These are phyloP conservation scores for Amaranthus tricolor DNA, from an alignment of 179 eudicot genomes.

Conservation along the genomic window DNA sequence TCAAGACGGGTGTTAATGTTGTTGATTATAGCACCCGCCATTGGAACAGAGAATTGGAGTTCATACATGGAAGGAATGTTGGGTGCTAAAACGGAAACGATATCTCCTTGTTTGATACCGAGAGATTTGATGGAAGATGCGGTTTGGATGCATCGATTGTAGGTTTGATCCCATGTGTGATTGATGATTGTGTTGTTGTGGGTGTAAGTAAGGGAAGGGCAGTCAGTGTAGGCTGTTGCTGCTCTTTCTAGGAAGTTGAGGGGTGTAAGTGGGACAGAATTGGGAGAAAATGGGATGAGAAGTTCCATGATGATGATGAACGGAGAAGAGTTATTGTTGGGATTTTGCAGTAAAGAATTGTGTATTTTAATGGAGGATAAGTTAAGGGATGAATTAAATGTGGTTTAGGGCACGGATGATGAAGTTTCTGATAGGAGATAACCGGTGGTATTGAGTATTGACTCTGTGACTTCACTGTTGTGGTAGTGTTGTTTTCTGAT, in stretches of 20 bases:
- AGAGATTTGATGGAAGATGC: constrained; percentile 53
- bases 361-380: no score
- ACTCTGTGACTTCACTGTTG: no score
- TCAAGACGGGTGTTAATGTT: constrained; percentile 35
- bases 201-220: constrained; percentile 18
- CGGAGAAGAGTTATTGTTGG: neutral
- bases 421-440: no score
- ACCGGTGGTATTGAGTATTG: no score
- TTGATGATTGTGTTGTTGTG: neutral
- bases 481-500: no score
- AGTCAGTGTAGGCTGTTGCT: constrained; percentile 10
- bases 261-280: constrained; percentile 23
- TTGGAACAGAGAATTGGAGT: constrained; percentile 68
- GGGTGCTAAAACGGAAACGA: constrained; percentile 62
- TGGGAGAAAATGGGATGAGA: constrained; percentile 24
- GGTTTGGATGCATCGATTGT: constrained; percentile 53
- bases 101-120: constrained; percentile 43
- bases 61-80: constrained; percentile 74
- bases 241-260: constrained; percentile 25
- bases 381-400: no score
- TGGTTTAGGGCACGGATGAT: no score
- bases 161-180: constrained; percentile 60
- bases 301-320: constrained; percentile 18
- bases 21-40: constrained; percentile 69
- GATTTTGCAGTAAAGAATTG: no score